These are phyloP conservation scores for Taiozyma sp. DNA, from an alignment of 1,139 yeast genomes.

Conservation along the genomic window DNA sequence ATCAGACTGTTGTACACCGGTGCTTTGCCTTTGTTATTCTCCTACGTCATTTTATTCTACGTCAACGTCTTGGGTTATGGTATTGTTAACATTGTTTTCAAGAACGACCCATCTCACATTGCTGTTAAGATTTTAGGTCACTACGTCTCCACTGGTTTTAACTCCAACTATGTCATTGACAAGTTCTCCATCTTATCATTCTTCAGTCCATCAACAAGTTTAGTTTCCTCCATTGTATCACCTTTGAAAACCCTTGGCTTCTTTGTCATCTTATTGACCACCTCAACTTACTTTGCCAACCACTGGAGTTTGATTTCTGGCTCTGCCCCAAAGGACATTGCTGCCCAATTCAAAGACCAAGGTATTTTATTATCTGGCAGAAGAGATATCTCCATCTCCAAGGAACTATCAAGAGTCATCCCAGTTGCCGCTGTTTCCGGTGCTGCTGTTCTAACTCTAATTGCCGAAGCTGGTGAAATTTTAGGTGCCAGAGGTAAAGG, in stretches of 20 bases:
- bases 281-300: constrained; percentile 62
- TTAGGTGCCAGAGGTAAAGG: constrained; percentile 74
- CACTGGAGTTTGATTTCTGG: constrained; percentile 82
- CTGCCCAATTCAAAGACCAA: constrained; percentile 83
- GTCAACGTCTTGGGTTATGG: constrained; percentile 51
- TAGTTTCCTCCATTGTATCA: constrained; percentile 25
- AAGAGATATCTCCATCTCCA: constrained; percentile 75
- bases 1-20: constrained; percentile 83
- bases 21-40: constrained; percentile 68
- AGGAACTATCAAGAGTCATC: constrained; percentile 72
- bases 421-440: constrained; percentile 84
- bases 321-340: constrained; percentile 74
- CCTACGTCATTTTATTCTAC: constrained; percentile 61
- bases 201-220: constrained; percentile 29
- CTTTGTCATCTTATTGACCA: constrained; percentile 40
- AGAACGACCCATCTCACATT: constrained; percentile 29
- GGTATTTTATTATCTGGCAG: constrained; percentile 83
- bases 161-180: constrained; percentile 21
- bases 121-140: constrained; percentile 39
- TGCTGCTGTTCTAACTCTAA: constrained; percentile 56
- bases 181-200: constrained; percentile 25
- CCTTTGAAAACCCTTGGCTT: constrained; percentile 35
- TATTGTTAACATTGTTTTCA: constrained; percentile 33
- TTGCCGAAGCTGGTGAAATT: constrained; percentile 59
- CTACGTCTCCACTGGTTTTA: constrained; percentile 25